Evolutionary conservation across 176 grass and related monocot species (phyloP), one percentile per base, ranked within the genome.

Genomic region (Hyparrhenia diplandra): DNA sequence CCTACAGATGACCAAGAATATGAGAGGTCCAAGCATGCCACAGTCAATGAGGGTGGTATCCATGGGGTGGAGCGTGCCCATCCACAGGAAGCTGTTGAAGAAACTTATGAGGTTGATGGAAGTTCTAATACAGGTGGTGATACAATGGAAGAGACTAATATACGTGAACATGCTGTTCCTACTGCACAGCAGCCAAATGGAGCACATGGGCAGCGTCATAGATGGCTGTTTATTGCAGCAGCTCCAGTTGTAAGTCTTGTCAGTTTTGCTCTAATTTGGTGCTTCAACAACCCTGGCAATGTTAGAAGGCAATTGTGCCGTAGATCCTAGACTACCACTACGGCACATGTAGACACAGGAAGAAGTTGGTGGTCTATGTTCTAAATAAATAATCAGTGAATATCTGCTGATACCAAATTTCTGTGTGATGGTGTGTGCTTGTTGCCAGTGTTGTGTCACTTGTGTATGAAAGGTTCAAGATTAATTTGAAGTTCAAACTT

Each of bases 301-400:
- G 78, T 36, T 82, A 82, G 59, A 73, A 86, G 87, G 59, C 88
- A 57, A 78, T 35, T 67, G n/a, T 74, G 30, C 29, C 68, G 51
- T 74, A 72, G 85, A 69, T 78, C 87, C 37, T 81, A 61, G 63
- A 87, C 51, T 69, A 43, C 64, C 13, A 35, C 68, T 70, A 78
- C 18, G 12, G 17, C 82, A 70, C 76, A 71, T 52, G 86, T 36
- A 52, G 85, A 70, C 40, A 89, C 78, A 80, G 86, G 83, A 84
- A 93, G 78, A 80, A 91, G 86, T 86, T 95, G 90, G 92, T 98
- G 95, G 95, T 90, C 86, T 72, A 84, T 98, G 73, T 95, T 98
- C 67, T 98, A 89, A 84, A 58, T n/a, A n/a, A n/a, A n/a, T 70
- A 31, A 43, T 8, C 18, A 69, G 18, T 46, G 34, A 5, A 55